Percentiles rank a stretch among this genome's conserved stretches.
These are phyloP conservation scores for Pachyrhizus erosus DNA, from an alignment of 306 rosid genomes.

Conservation along the genomic window DNA sequence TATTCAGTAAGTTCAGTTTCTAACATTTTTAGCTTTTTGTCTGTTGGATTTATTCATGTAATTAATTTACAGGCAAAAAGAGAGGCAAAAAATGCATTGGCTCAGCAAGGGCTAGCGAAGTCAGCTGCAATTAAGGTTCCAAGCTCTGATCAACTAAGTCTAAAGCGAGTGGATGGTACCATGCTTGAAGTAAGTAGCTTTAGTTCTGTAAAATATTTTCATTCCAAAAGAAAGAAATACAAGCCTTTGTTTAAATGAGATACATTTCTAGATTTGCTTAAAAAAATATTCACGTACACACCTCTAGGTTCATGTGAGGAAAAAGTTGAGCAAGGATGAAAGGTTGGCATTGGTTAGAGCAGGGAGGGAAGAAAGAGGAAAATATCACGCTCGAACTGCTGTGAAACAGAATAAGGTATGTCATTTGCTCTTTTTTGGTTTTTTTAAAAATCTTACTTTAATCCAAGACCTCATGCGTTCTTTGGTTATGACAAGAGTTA, in stretches of 20 bases:
- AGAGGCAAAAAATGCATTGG: constrained; percentile 64
- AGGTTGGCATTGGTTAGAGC: constrained; percentile 73
- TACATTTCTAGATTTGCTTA: neutral
- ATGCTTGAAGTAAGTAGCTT: constrained; percentile 76
- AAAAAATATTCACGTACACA: constrained; percentile 1
- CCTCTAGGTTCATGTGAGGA: constrained; percentile 72
- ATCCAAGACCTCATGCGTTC: neutral
- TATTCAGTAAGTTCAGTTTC: constrained; percentile 18
- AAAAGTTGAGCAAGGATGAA: constrained; percentile 77
- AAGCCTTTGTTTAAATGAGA: constrained; percentile 14
- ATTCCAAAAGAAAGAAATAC: constrained; percentile 7
- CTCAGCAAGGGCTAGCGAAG: constrained; percentile 66
- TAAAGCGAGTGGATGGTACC: constrained; percentile 76
- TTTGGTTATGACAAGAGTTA: neutral
- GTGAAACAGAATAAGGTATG: constrained; percentile 89
- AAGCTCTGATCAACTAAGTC: constrained; percentile 64
- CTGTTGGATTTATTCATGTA: constrained; percentile 34
- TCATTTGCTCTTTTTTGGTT: neutral
- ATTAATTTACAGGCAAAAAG: constrained; percentile 63
- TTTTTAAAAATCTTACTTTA: neutral
- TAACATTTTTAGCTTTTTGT: neutral
- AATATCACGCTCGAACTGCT: constrained; percentile 76
- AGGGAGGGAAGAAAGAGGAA: constrained; percentile 90
- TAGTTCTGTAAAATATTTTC: constrained; percentile 26
- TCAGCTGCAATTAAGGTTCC: constrained; percentile 59